Evolutionary conservation across 1,284 basidiomycete species (phyloP), one percentile per base, ranked within the genome.

Genomic region (Malassezia nana): DNA sequence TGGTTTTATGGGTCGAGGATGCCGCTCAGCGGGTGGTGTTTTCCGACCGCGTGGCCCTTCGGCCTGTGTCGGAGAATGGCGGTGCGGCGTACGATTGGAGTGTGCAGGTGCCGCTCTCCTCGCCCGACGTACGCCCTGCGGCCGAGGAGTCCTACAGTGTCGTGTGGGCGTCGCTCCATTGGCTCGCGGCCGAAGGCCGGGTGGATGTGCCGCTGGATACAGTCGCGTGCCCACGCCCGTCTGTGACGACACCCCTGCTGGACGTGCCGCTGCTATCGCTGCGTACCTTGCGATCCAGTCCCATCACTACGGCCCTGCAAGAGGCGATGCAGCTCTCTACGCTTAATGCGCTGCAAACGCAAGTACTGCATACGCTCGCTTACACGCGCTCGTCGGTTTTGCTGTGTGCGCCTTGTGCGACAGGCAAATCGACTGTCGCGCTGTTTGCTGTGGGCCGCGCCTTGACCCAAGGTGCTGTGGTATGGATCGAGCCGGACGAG

Each of bases 1-100:
- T 98, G 76, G 94, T 89, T 83, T 76, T 98, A 44, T 98, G 94
- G 92, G 78, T 95, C 6, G 90, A 98, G 76, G 89, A 92, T 66
- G 80, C 85, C 29, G 80, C 86, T 40, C 85, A 84, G 8, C 66
- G 81, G 16, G 80, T 82, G 33, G 94, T 98, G 64, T 79, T 92
- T n/a, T 88, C 94, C 68, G 81, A 86, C 60, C 78, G 83, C 1
- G 42, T 59, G 9, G 59, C 62, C 30, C 54, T 67, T 24, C 42
- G 54, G 9, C 26, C 26, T 5, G 10, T 16, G 1, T 16, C 43
- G 4, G 83, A 84, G 65, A 76, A 90, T 28, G 69, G 83, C 22
- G 38, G 10, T n/a, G n/a, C n/a, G 4, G n/a, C 35, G 20, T 29
- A 22, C 25, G 22, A 31, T 6, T 80, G 94, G 60, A 82, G 94